phyloP scores from a whole-genome alignment of 2,329 filamentous ascomycete species.

The Fusarium cyanostomum region DNA sequence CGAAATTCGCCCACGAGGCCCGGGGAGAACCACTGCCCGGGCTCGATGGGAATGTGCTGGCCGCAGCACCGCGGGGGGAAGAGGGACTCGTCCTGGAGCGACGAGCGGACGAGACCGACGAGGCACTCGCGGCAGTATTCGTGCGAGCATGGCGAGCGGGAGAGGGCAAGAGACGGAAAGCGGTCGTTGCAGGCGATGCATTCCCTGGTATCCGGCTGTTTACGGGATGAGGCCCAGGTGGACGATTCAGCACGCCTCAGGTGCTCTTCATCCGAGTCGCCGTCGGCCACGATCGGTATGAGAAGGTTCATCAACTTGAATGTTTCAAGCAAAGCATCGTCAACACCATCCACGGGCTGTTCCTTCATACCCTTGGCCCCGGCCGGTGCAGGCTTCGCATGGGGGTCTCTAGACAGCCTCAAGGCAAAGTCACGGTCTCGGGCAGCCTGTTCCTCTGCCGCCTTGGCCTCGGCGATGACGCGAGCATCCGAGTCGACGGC shows the following conservation, averaged over 20 bases:
- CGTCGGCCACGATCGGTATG: background rate
- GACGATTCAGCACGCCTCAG: background rate
- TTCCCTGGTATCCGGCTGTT: background rate
- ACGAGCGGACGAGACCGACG: constrained; percentile 51
- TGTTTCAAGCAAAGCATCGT: background rate
- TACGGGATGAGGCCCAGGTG: background rate
- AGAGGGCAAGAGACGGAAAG: background rate
- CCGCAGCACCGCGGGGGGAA: constrained; percentile 66
- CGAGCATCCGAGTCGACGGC: constrained; percentile 7
- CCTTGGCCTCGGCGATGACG: background rate
- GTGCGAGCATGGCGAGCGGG: constrained; percentile 52
- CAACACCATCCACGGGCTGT: background rate
- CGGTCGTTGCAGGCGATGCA: constrained; percentile 14
- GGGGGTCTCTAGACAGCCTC: background rate
- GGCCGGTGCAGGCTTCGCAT: background rate
- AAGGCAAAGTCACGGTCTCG: constrained; percentile 4
- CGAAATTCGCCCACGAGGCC: constrained; percentile 51
- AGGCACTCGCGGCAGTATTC: constrained; percentile 63
- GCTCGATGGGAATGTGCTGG: constrained; percentile 51
- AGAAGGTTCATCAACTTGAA: constrained; percentile 1
- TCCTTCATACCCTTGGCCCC: background rate
- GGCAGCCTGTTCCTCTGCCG: background rate
- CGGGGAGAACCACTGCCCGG: constrained; percentile 47
- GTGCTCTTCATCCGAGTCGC: accelerated
- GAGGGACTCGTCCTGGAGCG: constrained; percentile 58